Conservation (phyloP, 441 rosid genomes). For the Populus hybrid region DNA sequence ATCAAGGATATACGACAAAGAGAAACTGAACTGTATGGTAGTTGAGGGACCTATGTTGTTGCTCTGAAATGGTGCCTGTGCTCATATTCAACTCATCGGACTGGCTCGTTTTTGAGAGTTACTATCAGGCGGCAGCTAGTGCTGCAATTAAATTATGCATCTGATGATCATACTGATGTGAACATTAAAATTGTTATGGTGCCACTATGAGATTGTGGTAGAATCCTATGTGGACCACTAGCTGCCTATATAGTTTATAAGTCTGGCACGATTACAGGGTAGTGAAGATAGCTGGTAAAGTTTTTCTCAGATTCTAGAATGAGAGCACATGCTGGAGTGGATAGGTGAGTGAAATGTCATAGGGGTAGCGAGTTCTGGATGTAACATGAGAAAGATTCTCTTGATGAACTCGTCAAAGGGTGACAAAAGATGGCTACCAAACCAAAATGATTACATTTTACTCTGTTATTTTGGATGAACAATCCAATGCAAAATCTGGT, state of each 20-base stretch:
- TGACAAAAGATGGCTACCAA: background rate
- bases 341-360: background rate
- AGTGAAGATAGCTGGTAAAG: too few relatives aligned
- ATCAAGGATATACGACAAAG: background rate
- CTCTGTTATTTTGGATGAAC: background rate
- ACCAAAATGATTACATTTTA: background rate
- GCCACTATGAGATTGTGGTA: too few relatives aligned
- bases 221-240: too few relatives aligned
- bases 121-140: background rate
- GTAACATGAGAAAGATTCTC: background rate
- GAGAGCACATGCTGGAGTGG: background rate
- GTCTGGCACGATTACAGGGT: too few relatives aligned
- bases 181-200: slow-evolving; percentile 2
- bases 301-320: background rate
- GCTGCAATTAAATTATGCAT: background rate
- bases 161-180: background rate
- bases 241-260: too few relatives aligned
- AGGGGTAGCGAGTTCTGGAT: background rate
- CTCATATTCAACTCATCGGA: background rate
- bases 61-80: too few relatives aligned
- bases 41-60: background rate
- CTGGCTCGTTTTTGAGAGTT: background rate
- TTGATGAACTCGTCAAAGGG: background rate
- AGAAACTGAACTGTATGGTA: background rate
- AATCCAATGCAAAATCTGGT: background rate